phyloP scores from a whole-genome alignment of 2,329 filamentous ascomycete species.

The Aspergillus sp. region DNA sequence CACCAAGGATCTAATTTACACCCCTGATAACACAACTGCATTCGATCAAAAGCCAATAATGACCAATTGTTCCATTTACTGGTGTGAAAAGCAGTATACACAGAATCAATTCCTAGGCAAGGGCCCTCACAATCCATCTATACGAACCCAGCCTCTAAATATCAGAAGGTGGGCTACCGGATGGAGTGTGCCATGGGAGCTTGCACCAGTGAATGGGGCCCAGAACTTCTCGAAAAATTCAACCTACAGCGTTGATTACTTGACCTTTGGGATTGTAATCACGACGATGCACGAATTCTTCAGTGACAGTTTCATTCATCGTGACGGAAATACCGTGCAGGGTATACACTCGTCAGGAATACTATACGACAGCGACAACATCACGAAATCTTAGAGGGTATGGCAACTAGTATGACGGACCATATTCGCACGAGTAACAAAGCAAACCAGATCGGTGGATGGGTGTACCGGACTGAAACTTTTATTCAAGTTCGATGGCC shows the following conservation, averaged over 20 bases:
- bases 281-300: too few species aligned
- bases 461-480: conserved; percentile 16
- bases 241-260: too few species aligned
- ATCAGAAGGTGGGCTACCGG: not conserved
- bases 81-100: conserved; percentile 6
- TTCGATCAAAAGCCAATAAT: conserved; percentile 2
- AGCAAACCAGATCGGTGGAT: conserved; percentile 9
- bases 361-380: too few species aligned
- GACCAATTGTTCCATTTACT: conserved; percentile 7
- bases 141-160: too few species aligned
- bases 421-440: conserved; percentile 7
- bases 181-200: not conserved
- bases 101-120: not conserved
- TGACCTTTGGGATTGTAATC: too few species aligned
- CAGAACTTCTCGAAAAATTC: too few species aligned
- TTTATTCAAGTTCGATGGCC: conserved; percentile 26
- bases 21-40: conserved; percentile 3
- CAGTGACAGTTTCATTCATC: too few species aligned
- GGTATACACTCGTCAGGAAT: too few species aligned
- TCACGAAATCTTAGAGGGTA: conserved; percentile 1
- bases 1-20: not conserved
- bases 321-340: too few species aligned
- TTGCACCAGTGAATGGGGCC: not conserved
- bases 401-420: conserved; percentile 13
- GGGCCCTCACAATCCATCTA: too few species aligned